Evolutionary conservation across 768 basidiomycete species (phyloP), one percentile per base, ranked within the genome.

Genomic region (Trametes gibbosa): DNA sequence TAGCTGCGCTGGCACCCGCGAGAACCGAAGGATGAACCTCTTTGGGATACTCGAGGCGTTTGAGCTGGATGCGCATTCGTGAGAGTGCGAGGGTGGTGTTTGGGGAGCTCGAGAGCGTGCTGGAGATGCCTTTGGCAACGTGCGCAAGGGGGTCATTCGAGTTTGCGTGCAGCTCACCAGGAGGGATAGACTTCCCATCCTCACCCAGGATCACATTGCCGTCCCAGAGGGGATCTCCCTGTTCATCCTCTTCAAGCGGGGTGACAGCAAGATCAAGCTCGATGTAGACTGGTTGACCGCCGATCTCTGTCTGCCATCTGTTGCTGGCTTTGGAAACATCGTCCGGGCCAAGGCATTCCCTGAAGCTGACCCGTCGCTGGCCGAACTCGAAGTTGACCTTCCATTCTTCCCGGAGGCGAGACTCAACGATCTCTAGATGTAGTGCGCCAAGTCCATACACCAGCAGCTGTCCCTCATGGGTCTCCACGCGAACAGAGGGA

Each of bases 391-490:
- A 92, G 45, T 81, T 78, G 32, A 76, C 89, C 32, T 83, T 80
- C 87, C 89, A 95, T 72, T 94, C 92, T 56, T 90, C 85, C 53
- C 77, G 79, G 25, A 95, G 75, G 42, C 93, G 81, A n/a, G 85
- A 83, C 72, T 91, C 90, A 10, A 93, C 79, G 55, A 95, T 93
- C 71, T 95, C 92, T n/a, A 95, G 81, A 68, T 95, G 92, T 13
- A 95, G 79, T 29, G 89, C 84, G 14, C 92, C 92, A 41, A 95
- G 82, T 2, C 92, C 92, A 64, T 94, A 90, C 0, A 92, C 79
- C 29, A 95, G 79, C 34, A 92, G 76, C 66, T 95, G 92, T 1
- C 91, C 92, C 63, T 95, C 92, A 55, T 90, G 86, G 2, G 77
- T 75, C 53, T 93, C 92, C 29, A 86, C 77, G 19, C 93, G 86